Conservation (phyloP, 1,284 basidiomycete species). For the Ustilago crameri region DNA sequence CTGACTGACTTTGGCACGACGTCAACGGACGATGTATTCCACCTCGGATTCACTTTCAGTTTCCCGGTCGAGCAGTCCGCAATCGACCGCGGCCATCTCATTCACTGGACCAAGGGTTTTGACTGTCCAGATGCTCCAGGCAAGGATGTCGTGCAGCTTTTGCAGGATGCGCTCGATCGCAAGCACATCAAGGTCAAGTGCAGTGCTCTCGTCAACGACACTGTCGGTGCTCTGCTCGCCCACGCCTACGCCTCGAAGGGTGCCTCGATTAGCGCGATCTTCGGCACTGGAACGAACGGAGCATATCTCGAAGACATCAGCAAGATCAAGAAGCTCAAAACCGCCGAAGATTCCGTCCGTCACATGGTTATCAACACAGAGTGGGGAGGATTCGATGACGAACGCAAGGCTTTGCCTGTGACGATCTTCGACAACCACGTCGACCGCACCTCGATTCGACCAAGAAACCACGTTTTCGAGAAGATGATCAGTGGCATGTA, state of each 20-base stretch:
- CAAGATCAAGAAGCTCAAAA: slow-evolving; percentile 79
- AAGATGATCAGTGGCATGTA: slow-evolving; percentile 99
- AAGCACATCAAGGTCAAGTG: slow-evolving; percentile 94
- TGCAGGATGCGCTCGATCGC: slow-evolving; percentile 92
- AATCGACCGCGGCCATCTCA: slow-evolving; percentile 83
- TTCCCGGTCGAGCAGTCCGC: slow-evolving; percentile 93
- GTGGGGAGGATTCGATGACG: slow-evolving; percentile 72
- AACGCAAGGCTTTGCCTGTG: slow-evolving; percentile 83
- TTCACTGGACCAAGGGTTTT: slow-evolving; percentile 69
- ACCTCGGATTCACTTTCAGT: slow-evolving; percentile 80
- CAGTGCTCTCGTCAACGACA: slow-evolving; percentile 92
- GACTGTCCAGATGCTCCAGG: slow-evolving; percentile 76
- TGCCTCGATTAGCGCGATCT: slow-evolving; percentile 84
- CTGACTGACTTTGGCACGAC: slow-evolving; percentile 76
- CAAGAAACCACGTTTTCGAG: slow-evolving; percentile 91
- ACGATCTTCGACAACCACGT: slow-evolving; percentile 94
- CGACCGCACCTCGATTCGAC: slow-evolving; percentile 93
- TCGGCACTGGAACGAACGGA: slow-evolving; percentile 97
- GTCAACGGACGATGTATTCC: slow-evolving; percentile 56
- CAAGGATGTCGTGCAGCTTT: slow-evolving; percentile 87
- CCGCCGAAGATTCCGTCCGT: slow-evolving; percentile 27
- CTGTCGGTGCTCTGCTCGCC: slow-evolving; percentile 91
- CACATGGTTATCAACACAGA: slow-evolving; percentile 96
- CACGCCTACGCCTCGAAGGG: slow-evolving; percentile 90
- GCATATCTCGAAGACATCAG: slow-evolving; percentile 90